Evolutionary conservation across 352 stramenopile genomes (phyloP).

Genomic region (Nothophytophthora sp.): DNA sequence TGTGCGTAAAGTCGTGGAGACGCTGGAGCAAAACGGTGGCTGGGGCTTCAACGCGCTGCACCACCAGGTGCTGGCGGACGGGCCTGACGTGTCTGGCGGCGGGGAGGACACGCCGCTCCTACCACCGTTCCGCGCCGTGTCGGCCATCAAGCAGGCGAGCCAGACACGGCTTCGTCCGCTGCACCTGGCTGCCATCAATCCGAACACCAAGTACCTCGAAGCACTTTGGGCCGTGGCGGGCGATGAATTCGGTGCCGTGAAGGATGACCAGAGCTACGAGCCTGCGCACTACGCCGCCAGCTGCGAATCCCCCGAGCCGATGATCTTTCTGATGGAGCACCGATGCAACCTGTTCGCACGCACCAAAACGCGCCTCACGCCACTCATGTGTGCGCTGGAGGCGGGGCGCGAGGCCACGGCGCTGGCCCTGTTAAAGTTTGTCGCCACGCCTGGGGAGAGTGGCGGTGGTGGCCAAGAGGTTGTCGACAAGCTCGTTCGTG

Average conservation of each 20-base stretch:
- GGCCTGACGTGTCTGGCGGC: slow-evolving; percentile 23
- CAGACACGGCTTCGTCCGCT: slow-evolving; percentile 67
- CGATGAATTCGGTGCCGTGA: slow-evolving; percentile 46
- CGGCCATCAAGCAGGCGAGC: slow-evolving; percentile 66
- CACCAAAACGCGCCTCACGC: slow-evolving; percentile 64
- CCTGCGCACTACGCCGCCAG: slow-evolving; percentile 70
- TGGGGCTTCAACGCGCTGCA: slow-evolving; percentile 68
- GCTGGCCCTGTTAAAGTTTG: slow-evolving; percentile 49
- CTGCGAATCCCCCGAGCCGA: slow-evolving; percentile 48
- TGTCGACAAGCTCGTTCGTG: slow-evolving; percentile 39
- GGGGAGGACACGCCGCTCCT: slow-evolving; percentile 22
- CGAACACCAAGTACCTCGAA: slow-evolving; percentile 65
- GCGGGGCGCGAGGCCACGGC: slow-evolving; percentile 55
- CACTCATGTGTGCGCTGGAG: slow-evolving; percentile 57
- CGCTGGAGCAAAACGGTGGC: slow-evolving; percentile 41
- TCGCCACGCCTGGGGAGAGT: slow-evolving; percentile 20
- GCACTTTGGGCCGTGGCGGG: slow-evolving; percentile 56
- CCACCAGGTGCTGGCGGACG: slow-evolving; percentile 51
- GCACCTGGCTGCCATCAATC: slow-evolving; percentile 77
- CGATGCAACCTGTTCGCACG: slow-evolving; percentile 55
- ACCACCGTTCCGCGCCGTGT: slow-evolving; percentile 57
- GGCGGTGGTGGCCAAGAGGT: slow-evolving; percentile 41
- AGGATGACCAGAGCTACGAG: slow-evolving; percentile 64
- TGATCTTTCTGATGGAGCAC: slow-evolving; percentile 64
- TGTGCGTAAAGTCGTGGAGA: slow-evolving; percentile 54